phyloP scores from a whole-genome alignment of 345 rosid species.

The Melaleuca quinquenervia region DNA sequence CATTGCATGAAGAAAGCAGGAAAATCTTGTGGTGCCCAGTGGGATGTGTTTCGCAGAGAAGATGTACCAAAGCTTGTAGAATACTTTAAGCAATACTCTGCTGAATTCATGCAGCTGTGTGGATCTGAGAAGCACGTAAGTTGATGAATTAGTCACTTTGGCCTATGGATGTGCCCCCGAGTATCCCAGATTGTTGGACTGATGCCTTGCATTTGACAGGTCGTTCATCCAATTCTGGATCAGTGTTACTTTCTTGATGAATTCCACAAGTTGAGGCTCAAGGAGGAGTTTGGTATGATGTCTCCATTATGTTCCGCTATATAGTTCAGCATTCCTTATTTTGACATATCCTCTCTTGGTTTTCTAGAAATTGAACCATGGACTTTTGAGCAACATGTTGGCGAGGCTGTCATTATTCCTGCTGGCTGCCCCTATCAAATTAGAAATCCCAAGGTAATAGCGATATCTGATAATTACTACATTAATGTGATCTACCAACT shows the following conservation, averaged over 20 bases:
- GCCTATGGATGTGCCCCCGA: background rate
- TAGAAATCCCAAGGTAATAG: slow-evolving; percentile 65
- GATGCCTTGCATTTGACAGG: slow-evolving; percentile 25
- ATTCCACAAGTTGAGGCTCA: slow-evolving; percentile 66
- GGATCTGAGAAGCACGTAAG: slow-evolving; percentile 46
- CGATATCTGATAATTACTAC: background rate
- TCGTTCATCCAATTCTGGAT: slow-evolving; percentile 73
- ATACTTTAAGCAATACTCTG: slow-evolving; percentile 55
- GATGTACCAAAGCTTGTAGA: slow-evolving; percentile 79
- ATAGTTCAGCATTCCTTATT: background rate
- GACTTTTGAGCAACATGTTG: slow-evolving; percentile 86
- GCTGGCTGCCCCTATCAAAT: slow-evolving; percentile 94
- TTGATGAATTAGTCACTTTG: background rate
- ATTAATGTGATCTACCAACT: background rate
- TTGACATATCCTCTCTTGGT: background rate
- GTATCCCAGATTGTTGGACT: background rate
- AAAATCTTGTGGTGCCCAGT: slow-evolving; percentile 60
- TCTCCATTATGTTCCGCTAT: background rate
- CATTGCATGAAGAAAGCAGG: slow-evolving; percentile 18
- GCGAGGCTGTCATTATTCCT: slow-evolving; percentile 90
- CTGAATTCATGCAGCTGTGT: slow-evolving; percentile 31
- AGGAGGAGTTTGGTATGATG: slow-evolving; percentile 73
- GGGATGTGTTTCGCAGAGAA: slow-evolving; percentile 91
- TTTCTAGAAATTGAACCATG: slow-evolving; percentile 81
- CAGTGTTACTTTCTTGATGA: slow-evolving; percentile 75